These are phyloP conservation scores for Colletotrichum scovillei DNA, from an alignment of 2,329 filamentous ascomycete species.

Conservation along the genomic window DNA sequence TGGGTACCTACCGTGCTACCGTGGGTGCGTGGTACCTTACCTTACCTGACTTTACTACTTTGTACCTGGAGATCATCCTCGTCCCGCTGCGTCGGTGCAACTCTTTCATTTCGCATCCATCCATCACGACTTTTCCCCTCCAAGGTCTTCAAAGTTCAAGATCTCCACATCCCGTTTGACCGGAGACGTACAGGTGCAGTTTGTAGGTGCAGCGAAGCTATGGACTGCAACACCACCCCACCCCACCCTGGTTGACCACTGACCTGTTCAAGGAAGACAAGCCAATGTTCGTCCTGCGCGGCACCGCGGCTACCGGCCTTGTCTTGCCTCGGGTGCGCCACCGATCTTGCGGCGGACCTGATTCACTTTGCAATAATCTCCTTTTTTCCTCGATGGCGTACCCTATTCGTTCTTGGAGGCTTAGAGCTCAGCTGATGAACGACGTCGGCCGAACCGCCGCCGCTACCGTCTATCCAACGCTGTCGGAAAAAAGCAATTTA, in stretches of 20 bases:
- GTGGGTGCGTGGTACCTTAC: background rate
- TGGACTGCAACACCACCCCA: background rate
- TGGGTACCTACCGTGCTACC: background rate
- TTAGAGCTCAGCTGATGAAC: background rate
- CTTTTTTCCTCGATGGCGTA: background rate
- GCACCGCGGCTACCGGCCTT: background rate
- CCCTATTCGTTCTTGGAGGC: background rate
- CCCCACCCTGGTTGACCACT: background rate
- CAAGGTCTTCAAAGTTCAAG: background rate
- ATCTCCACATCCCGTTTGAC: background rate
- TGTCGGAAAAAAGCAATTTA: constrained; percentile 23
- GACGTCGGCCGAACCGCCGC: constrained; percentile 17
- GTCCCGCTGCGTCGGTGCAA: constrained; percentile 25
- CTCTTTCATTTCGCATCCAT: constrained; percentile 27
- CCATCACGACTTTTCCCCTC: constrained; percentile 10
- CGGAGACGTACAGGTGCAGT: background rate
- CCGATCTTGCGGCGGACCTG: constrained; percentile 26
- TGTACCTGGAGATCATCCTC: background rate
- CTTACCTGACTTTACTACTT: background rate
- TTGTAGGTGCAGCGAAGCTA: background rate
- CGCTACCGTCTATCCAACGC: constrained; percentile 3
- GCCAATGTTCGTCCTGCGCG: background rate
- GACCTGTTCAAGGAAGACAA: background rate
- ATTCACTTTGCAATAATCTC: constrained; percentile 11
- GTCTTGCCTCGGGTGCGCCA: constrained; percentile 13